Base-by-base conservation (phyloP, 2,329 filamentous ascomycete species). In the Colletotrichum melonis region DNA sequence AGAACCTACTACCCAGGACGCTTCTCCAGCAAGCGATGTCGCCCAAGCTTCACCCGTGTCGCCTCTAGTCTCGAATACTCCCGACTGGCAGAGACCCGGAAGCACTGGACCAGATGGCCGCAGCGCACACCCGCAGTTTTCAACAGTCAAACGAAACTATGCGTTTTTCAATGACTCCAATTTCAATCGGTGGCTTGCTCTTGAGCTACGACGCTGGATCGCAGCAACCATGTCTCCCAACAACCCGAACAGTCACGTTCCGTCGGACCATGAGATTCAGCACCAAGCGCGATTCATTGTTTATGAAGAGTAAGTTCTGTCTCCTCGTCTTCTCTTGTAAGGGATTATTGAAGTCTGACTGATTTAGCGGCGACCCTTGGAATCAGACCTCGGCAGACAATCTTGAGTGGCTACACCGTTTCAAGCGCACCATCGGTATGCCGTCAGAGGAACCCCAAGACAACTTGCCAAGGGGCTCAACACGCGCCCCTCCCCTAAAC, bases 261-360 rank as follows among this genome's bases (percentile, higher is more conserved):
- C 82, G 0, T 82, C 81, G 0, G 82, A 84, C 26, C 77, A 79
- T 12, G 81, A 84, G 35, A 69, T 84, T 1, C 78, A 83, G 22
- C 75, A 76, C 19, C 79, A 83, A 73, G 82, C 81, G 3, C 77
- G 79, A 1, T 79, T 78, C 60, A 81, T 83, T 24, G 71, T 79
- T 26, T 78, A 76, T 7, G 80, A 80, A 52, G 78, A 78, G 78
- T 79, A 46, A 75, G 79, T 73, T 1, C 1, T 8, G 2, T 4
- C 28, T 42, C 38, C 24, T 28, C 30, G 4, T 11, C 1, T 4
- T n/a, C 2, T 1, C 9, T 4, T 4, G 7, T n/a, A n/a, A 14
- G 8, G 1, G 2, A 9, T 16, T 3, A 6, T 2, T 22, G 9
- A 9, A 54, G n/a, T 28, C 52, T 49, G 11, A 62, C 24, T 6